Evolutionary conservation across 108 stramenopile genomes (phyloP), one percentile per base, ranked within the genome.

Genomic region (Seminavis robusta): DNA sequence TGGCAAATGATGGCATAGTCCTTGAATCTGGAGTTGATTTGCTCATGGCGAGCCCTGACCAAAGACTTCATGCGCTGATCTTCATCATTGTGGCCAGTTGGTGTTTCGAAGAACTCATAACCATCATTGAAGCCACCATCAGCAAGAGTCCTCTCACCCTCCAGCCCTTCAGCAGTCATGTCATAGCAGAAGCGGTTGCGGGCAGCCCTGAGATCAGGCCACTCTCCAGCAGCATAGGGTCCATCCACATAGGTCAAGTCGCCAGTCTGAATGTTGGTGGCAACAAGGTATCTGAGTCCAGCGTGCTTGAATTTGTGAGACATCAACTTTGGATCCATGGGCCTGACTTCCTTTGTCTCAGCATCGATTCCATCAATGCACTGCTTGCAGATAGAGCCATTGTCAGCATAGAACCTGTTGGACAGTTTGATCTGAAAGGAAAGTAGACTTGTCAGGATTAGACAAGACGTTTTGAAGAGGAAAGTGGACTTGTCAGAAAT

Each of bases 191-290:
- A n/a, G n/a, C n/a, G n/a, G n/a, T n/a, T n/a, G 10, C 49, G 1
- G 1, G 49, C 47, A 23, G 60, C 52, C 13, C 17, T 31, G 3
- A 51, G 0, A 34, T 67, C 48, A 33, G 47, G 33, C 49, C 51
- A 67, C 11, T 20, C 6, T 41, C 66, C 66, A n/a, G 28, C 21
- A 0, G 24, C n/a, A 15, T 30, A 71, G 15, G 63, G 62, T 0
- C 69, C 69, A 41, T 63, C 52, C 23, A 50, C 29, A 44, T 56
- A 61, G 19, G 56, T 56, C 30, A 64, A 65, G 34, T 19, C 36
- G 11, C 69, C 55, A n/a, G 49, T 64, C 19, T 45, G 25, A 27
- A 71, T 64, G 28, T 29, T 37, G 20, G 65, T n/a, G n/a, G 50
- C 69, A 20, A 63, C 47, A 23, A 55, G 43, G 4, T 71, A 63